phyloP scores from a whole-genome alignment of 2,329 filamentous ascomycete species.

The Xylaria sp. region DNA sequence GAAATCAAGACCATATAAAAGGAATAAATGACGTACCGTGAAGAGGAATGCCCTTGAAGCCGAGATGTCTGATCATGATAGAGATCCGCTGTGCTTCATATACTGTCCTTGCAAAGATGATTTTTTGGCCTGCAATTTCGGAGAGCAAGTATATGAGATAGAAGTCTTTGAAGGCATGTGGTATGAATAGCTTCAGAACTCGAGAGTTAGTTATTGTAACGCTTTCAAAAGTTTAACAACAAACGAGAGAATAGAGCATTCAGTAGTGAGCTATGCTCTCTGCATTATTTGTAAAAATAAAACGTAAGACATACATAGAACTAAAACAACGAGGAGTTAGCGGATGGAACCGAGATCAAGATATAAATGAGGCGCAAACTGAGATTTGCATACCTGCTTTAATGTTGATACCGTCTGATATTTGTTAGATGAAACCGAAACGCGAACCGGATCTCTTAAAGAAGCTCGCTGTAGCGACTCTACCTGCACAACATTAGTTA shows the following conservation, averaged over 20 bases:
- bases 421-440: slow-evolving; percentile 83
- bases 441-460: slow-evolving; percentile 82
- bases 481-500: slow-evolving; percentile 56
- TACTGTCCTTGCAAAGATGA: slow-evolving; percentile 92
- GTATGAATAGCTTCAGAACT: slow-evolving; percentile 71
- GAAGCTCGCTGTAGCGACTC: slow-evolving; percentile 92
- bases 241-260: neutral
- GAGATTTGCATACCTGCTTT: slow-evolving; percentile 63
- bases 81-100: slow-evolving; percentile 89
- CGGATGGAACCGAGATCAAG: neutral
- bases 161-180: slow-evolving; percentile 86
- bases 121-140: slow-evolving; percentile 87
- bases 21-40: slow-evolving; percentile 63
- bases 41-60: slow-evolving; percentile 89
- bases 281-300: too few relatives aligned
- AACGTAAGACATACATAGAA: slow-evolving; percentile 64
- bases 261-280: neutral
- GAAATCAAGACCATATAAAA: neutral
- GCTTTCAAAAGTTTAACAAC: neutral
- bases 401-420: slow-evolving; percentile 93
- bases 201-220: slow-evolving; percentile 14
- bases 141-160: slow-evolving; percentile 89
- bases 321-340: slow-evolving; percentile 28
- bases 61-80: slow-evolving; percentile 83
- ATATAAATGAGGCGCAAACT: neutral